A percentile compares a stretch with the other conserved stretches of the same genome.
These are phyloP conservation scores for Cicer judaicum DNA, from an alignment of 306 rosid genomes.

Conservation along the genomic window DNA sequence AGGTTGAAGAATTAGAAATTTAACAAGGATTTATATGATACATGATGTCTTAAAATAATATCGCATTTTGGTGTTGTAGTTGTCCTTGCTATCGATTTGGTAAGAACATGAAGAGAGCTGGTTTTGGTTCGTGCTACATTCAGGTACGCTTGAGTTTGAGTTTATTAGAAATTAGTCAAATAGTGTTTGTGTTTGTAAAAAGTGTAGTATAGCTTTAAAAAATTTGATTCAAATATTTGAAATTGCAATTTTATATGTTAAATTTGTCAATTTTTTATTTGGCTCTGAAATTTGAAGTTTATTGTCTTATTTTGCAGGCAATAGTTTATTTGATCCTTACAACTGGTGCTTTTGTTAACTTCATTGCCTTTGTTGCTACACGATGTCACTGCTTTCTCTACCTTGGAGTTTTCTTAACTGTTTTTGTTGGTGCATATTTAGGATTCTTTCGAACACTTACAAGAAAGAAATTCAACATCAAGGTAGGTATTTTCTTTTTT, in stretches of 20 bases:
- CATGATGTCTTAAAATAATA: too few species aligned
- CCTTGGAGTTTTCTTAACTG: slow-evolving; percentile 59
- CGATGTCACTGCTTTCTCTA: slow-evolving; percentile 68
- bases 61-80: slow-evolving; percentile 46
- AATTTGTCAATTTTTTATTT: background rate
- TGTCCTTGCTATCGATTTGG: slow-evolving; percentile 92
- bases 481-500: slow-evolving; percentile 50
- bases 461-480: slow-evolving; percentile 79
- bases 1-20: too few species aligned
- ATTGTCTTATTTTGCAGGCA: slow-evolving; percentile 60
- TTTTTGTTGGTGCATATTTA: slow-evolving; percentile 63
- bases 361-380: slow-evolving; percentile 63
- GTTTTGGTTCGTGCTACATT: slow-evolving; percentile 70
- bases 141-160: slow-evolving; percentile 56
- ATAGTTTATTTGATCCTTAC: slow-evolving; percentile 58
- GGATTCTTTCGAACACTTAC: slow-evolving; percentile 78
- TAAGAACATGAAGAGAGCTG: slow-evolving; percentile 91
- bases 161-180: background rate
- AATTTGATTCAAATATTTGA: too few species aligned
- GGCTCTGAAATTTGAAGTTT: slow-evolving; percentile 7
- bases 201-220: too few species aligned
- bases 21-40: too few species aligned
- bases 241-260: background rate
- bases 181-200: background rate
- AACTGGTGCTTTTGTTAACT: slow-evolving; percentile 57